A percentile compares a stretch with the other conserved stretches of the same genome.
Evolutionary conservation across 352 stramenopile species (phyloP).

Genomic region (Globisporangium barbulae): DNA sequence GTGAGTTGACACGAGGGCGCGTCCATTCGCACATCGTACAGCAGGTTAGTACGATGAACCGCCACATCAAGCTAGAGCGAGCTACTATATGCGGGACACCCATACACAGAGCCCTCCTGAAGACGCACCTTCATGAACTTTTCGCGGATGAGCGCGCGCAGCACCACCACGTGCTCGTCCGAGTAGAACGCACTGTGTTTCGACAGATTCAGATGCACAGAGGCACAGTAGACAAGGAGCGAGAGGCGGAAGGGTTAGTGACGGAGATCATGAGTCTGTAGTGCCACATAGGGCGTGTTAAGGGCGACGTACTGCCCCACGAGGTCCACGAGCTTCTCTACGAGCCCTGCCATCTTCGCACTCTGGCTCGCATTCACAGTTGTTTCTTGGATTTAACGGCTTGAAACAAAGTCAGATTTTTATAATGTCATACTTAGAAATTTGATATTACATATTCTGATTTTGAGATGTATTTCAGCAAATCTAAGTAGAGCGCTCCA

Average conservation of each 20-base stretch:
- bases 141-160: conserved; percentile 80
- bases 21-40: not conserved
- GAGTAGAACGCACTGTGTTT: conserved; percentile 78
- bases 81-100: not conserved
- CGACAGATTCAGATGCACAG: not conserved
- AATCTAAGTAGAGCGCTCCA: not conserved
- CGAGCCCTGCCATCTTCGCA: conserved; percentile 64
- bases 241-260: not conserved
- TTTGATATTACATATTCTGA: not conserved
- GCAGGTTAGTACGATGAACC: not conserved
- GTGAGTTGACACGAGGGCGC: not conserved
- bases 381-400: not conserved
- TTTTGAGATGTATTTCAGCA: not conserved
- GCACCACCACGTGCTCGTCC: conserved; percentile 85
- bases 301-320: conserved; percentile 58
- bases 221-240: conserved; percentile 1
- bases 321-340: conserved; percentile 86
- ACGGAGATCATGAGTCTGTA: not conserved
- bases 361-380: conserved; percentile 2
- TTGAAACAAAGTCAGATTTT: no score
- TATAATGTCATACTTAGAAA: not conserved
- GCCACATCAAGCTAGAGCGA: not conserved
- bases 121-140: conserved; percentile 80
- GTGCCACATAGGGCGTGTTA: not conserved
- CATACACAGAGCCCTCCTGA: not conserved